A percentile compares a stretch with the other conserved stretches of the same genome.
phyloP scores from a whole-genome alignment of 75 land plant species.

The Gnetum montanum region DNA sequence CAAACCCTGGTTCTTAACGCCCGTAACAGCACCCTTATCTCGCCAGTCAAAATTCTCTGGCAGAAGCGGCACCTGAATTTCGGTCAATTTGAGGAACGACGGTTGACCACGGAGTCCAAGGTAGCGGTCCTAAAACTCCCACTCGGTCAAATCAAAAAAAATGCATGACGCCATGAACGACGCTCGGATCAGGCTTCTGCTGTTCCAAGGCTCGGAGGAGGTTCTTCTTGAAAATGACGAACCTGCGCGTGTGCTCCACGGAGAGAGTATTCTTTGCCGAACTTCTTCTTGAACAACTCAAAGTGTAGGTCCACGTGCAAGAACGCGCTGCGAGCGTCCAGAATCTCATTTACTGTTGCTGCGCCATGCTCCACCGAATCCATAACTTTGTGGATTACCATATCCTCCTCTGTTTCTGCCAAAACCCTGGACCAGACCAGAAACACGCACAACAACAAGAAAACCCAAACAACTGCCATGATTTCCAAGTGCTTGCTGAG shows the following conservation, averaged over 20 bases:
- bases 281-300: not conserved
- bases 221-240: constrained; percentile 58
- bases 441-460: too few species aligned
- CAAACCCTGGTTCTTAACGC: constrained; percentile 41
- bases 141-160: constrained; percentile 79
- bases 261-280: not conserved
- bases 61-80: constrained; percentile 16
- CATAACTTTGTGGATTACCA: too few species aligned
- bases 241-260: constrained; percentile 54
- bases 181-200: constrained; percentile 80
- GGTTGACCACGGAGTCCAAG: constrained; percentile 30
- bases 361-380: too few species aligned
- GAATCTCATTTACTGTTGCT: too few species aligned
- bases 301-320: not conserved
- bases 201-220: constrained; percentile 50
- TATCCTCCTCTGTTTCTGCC: too few species aligned
- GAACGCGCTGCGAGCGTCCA: not conserved
- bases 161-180: constrained; percentile 78
- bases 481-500: too few species aligned
- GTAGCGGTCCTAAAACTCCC: constrained; percentile 41
- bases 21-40: constrained; percentile 26
- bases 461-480: too few species aligned
- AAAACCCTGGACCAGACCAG: too few species aligned
- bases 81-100: constrained; percentile 21
- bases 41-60: constrained; percentile 31